Evolutionary conservation across 495 filamentous ascomycete species (phyloP), one percentile per base, ranked within the genome.

Genomic region (Aspergillus affinis): DNA sequence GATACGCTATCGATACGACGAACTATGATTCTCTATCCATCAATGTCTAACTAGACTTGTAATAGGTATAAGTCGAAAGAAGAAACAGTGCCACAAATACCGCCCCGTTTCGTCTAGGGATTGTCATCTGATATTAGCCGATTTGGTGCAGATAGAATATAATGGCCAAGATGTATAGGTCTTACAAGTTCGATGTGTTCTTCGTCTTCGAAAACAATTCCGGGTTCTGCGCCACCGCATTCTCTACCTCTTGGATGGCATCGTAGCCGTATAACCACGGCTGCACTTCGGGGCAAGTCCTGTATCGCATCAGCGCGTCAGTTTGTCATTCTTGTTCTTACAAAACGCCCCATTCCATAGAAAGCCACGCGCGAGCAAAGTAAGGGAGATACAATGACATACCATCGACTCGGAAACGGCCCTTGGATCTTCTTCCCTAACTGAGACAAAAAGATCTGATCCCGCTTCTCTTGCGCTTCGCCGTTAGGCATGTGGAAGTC

Each of bases 211-310:
- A 45, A 50, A 74, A 76, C 17, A 76, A 20, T 10, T 52, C 63
- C 8, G 68, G 65, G 59, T 79, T 72, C 54, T 68, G 51, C 58
- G 60, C 63, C 32, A 80, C 82, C 2, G 75, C 83, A 30, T 74
- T 73, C 61, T 86, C 79, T 1, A 82, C 84, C 63, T 84, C 84
- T 44, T 69, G 71, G 56, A 83, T 79, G 9, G 83, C 81, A 70
- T 87, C 82, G 55, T 87, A 86, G n/a, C 82, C 83, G 59, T 82
- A 88, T 50, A 88, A 54, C 72, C 85, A 85, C 29, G 75, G 77
- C 67, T 86, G 83, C 3, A 86, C 80, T 48, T 78, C 79, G 1
- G 81, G 83, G 63, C 84, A 86, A 41, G 81, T 83, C 86, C 74
- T 77, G 52, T 32, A 51, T 41, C 30, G 27, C 45, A 32, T 57